Base-by-base conservation (phyloP, 1,284 basidiomycete genomes). In the Puccinia brachypodii region DNA sequence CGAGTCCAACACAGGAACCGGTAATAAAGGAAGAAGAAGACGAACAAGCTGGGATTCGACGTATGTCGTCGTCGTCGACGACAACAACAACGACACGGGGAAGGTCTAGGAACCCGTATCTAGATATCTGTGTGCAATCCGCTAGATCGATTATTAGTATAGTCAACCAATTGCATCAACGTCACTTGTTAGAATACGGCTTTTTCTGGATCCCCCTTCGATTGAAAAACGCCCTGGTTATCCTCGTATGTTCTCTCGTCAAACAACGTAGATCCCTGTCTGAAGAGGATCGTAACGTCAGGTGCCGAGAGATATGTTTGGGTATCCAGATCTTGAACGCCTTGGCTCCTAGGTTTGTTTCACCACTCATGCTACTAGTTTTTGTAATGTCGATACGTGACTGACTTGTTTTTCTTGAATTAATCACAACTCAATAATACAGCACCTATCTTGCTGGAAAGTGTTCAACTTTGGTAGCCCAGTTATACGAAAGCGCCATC, bases 171-270 rank as follows among this genome's bases (percentile, higher is more conserved):
- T 66, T 79, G 19, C 64, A 68, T 33, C 44, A 53, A 25, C 64
- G 42, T 19, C 42, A 60, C 66, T 31, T 79, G 33, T 36, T 79
- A 31, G 22, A 40, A 28, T n/a, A 60, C 38, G 50, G 28, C 28
- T 79, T 79, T 33, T 56, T 71, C 33, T 69, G 64, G 64, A 66
- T 66, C 38, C 76, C 76, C 14, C 36, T 71, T n/a, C 64, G 76
- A 14, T 11, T 71, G n/a, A 71, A 53, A 19, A 47, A 47, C 36
- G 64, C 76, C 6, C 50, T 44, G 28, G 25, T 79, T 19, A 25
- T 79, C 14, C 62, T 79, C 2, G 60, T 79, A 11, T 79, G 76
- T 60, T 36, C 68, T 3, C 40, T 79, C n/a, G 25, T 56, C 13
- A 79, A 71, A 44, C 64, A 79, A 53, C 60, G 62, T 13, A 50